phyloP scores from a whole-genome alignment of 176 grass and related monocot species.

The Carex littledalei region DNA sequence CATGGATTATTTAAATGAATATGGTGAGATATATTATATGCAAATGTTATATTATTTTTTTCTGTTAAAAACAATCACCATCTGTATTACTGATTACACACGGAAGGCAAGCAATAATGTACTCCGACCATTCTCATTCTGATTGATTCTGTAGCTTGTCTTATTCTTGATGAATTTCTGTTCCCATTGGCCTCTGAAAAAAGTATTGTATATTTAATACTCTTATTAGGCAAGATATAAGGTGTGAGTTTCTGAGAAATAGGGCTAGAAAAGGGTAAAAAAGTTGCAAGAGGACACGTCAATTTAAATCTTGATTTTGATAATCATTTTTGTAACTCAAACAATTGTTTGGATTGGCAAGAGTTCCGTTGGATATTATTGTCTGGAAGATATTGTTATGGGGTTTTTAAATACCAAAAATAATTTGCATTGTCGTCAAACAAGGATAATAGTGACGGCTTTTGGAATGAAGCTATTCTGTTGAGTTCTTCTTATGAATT shows the following conservation, averaged over 20 bases:
- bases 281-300: too few relatives aligned
- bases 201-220: background rate
- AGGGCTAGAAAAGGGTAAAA: background rate
- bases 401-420: background rate
- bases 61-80: background rate
- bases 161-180: background rate
- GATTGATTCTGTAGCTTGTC: background rate
- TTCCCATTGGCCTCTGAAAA: background rate
- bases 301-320: background rate
- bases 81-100: background rate
- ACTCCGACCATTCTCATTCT: background rate
- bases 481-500: background rate
- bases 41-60: background rate
- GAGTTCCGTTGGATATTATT: background rate
- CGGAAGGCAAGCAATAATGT: background rate
- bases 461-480: background rate
- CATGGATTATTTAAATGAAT: conserved; percentile 98
- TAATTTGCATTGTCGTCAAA: background rate
- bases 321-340: background rate
- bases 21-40: conserved; percentile 41
- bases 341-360: background rate
- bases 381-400: background rate
- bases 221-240: background rate
- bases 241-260: background rate
- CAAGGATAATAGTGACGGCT: background rate